Conservation (phyloP, 306 rosid genomes). For the Quercus parvula region DNA sequence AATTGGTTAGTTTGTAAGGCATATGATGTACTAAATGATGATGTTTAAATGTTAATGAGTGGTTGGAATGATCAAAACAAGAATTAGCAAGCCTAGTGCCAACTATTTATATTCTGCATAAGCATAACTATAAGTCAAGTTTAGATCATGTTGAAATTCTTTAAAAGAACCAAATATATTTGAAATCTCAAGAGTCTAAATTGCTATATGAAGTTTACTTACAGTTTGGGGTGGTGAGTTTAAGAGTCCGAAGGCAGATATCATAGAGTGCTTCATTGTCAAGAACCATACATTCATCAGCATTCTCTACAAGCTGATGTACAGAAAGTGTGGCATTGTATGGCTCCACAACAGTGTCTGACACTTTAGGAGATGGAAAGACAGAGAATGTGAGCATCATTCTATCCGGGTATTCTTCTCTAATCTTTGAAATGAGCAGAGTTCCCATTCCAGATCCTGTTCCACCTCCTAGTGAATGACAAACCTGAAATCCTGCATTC, state of each 20-base stretch:
- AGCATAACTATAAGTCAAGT: no score
- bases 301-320: conserved; percentile 74
- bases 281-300: conserved; percentile 71
- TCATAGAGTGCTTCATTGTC: conserved; percentile 58
- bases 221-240: conserved; percentile 63
- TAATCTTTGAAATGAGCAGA: conserved; percentile 70
- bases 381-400: conserved; percentile 78
- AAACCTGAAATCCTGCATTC: conserved; percentile 64
- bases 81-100: no score
- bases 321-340: conserved; percentile 79
- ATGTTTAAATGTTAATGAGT: neutral
- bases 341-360: conserved; percentile 82
- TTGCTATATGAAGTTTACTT: conserved; percentile 11
- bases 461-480: conserved; percentile 87
- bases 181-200: no score
- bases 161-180: neutral
- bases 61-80: neutral
- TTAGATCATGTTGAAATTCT: neutral
- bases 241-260: conserved; percentile 53
- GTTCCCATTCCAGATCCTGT: conserved; percentile 95
- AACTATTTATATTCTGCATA: no score
- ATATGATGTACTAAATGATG: neutral
- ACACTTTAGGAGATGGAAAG: conserved; percentile 67
- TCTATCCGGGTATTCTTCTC: conserved; percentile 73
- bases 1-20: no score